These are phyloP conservation scores for Boletus reticuloceps DNA, from an alignment of 768 basidiomycete genomes.

Conservation along the genomic window DNA sequence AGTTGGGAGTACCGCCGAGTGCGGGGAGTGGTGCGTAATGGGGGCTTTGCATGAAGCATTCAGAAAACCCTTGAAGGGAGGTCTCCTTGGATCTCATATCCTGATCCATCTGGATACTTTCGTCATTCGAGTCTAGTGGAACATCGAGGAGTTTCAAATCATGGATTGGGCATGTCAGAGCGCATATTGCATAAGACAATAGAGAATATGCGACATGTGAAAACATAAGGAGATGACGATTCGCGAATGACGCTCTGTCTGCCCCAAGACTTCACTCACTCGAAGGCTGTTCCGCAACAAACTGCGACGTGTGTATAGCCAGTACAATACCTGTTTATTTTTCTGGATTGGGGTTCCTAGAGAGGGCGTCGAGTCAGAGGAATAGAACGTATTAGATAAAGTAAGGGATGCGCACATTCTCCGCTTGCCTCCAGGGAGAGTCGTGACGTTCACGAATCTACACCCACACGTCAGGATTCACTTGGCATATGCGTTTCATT, in stretches of 20 bases:
- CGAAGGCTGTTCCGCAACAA: conserved; percentile 15
- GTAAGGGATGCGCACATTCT: conserved; percentile 75
- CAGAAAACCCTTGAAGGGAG: too few species aligned
- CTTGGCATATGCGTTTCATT: background rate
- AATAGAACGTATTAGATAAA: conserved; percentile 42
- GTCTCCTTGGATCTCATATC: too few species aligned
- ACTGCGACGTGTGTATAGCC: conserved; percentile 11
- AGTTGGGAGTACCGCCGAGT: too few species aligned
- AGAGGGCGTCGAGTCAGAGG: conserved; percentile 4
- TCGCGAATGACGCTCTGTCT: conserved; percentile 4
- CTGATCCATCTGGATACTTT: background rate
- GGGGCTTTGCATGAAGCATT: too few species aligned
- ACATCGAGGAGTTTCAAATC: background rate
- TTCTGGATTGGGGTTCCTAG: conserved; percentile 31
- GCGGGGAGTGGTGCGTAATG: too few species aligned
- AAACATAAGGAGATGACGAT: conserved; percentile 3
- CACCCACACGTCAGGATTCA: conserved; percentile 1
- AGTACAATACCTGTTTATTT: conserved; percentile 16
- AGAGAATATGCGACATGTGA: conserved; percentile 11
- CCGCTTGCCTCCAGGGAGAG: conserved; percentile 88
- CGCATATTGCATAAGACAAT: conserved; percentile 21
- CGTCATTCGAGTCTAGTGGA: too few species aligned
- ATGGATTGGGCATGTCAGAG: conserved; percentile 21
- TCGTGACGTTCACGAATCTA: conserved; percentile 93
- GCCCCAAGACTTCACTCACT: conserved; percentile 3